Evolutionary conservation across 176 grass and related monocot genomes (phyloP).

Genomic region (Avena insularis): DNA sequence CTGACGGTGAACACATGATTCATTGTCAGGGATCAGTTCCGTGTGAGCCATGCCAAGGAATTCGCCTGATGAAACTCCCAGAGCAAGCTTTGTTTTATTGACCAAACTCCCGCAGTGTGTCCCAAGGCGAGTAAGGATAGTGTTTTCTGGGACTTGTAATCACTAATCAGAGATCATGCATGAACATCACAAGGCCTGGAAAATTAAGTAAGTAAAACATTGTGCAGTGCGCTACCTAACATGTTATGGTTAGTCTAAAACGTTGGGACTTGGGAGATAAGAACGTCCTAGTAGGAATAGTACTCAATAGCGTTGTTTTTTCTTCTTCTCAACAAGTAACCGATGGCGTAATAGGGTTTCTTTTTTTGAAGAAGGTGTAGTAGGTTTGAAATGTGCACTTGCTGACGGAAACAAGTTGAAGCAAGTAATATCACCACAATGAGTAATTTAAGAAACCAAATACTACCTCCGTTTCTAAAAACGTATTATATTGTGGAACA

Average conservation of each 20-base stretch:
- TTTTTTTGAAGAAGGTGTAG: too few relatives aligned
- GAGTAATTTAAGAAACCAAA: background rate
- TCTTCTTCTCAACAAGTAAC: background rate
- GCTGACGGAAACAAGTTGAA: background rate
- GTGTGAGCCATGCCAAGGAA: background rate
- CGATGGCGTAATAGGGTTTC: background rate
- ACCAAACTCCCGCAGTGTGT: too few relatives aligned
- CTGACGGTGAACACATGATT: background rate
- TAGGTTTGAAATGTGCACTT: constrained; percentile 9
- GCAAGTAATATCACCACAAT: background rate
- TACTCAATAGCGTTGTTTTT: background rate
- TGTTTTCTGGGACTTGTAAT: too few relatives aligned
- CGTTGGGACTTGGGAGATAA: background rate
- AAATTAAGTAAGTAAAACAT: background rate
- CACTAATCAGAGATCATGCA: too few relatives aligned
- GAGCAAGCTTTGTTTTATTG: background rate
- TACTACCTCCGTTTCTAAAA: too few relatives aligned
- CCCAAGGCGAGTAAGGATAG: too few relatives aligned
- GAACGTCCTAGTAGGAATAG: background rate
- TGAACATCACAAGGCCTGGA: background rate
- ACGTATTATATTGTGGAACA: too few relatives aligned
- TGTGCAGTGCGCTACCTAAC: background rate
- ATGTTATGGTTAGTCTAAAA: background rate
- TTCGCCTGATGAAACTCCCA: too few relatives aligned
- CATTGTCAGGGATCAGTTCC: background rate